Evolutionary conservation across 495 filamentous ascomycete species (phyloP).

Genomic region (Saxophila tyrrhenica): DNA sequence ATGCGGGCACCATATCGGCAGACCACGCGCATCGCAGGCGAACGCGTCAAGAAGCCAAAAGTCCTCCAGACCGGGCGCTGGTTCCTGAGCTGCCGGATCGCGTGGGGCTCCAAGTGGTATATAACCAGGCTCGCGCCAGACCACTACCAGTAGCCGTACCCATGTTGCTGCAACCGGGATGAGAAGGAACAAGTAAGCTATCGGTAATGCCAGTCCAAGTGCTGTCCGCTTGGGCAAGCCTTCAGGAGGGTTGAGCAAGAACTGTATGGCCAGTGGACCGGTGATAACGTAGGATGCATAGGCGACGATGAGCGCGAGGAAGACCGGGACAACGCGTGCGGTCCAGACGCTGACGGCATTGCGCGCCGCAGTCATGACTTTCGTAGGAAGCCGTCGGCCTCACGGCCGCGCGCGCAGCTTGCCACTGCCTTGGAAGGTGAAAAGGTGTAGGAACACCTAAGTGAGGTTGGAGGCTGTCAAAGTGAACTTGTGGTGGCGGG

Average conservation of each 20-base stretch:
- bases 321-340: slow-evolving; percentile 45
- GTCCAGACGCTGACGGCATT: slow-evolving; percentile 1
- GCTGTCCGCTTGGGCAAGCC: slow-evolving; percentile 17
- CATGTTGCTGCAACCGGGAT: slow-evolving; percentile 56
- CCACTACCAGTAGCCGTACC: slow-evolving; percentile 48
- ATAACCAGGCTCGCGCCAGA: slow-evolving; percentile 58
- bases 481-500: too few species aligned
- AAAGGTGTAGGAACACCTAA: neutral
- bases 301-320: slow-evolving; percentile 45
- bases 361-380: neutral
- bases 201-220: slow-evolving; percentile 55
- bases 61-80: slow-evolving; percentile 11
- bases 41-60: slow-evolving; percentile 21
- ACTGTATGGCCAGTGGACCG: slow-evolving; percentile 36
- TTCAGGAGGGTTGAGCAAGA: slow-evolving; percentile 44
- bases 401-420: neutral
- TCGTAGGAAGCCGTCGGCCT: neutral
- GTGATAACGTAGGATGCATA: slow-evolving; percentile 56
- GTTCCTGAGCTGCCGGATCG: neutral
- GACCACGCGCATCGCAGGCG: slow-evolving; percentile 52
- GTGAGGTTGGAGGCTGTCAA: too few species aligned
- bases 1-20: slow-evolving; percentile 65
- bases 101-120: slow-evolving; percentile 42
- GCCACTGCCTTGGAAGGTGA: neutral
- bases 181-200: slow-evolving; percentile 59